phyloP scores from a whole-genome alignment of 805 yeast species.

The Ascoidea asiatica region DNA sequence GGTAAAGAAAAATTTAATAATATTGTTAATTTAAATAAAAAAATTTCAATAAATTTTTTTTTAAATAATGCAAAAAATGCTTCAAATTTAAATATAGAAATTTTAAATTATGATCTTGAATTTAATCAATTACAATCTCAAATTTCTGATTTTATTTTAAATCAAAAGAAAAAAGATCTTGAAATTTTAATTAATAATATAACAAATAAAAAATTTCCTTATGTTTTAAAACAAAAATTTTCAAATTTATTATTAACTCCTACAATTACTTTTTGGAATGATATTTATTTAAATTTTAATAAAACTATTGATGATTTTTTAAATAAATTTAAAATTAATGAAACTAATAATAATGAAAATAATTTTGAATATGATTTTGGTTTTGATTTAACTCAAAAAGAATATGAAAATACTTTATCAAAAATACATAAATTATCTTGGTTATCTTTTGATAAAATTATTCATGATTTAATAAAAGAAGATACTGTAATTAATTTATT shows the following conservation, averaged over 20 bases:
- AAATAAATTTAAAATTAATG: conserved; percentile 15
- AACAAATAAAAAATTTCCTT: conserved; percentile 29
- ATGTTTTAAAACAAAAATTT: conserved; percentile 35
- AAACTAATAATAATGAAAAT: conserved; percentile 11
- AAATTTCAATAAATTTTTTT: conserved; percentile 16
- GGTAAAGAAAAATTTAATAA: conserved; percentile 8
- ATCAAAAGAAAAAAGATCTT: conserved; percentile 26
- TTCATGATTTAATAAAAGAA: conserved; percentile 49
- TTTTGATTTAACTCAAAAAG: conserved; percentile 38
- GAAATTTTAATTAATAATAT: conserved; percentile 26
- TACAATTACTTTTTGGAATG: conserved; percentile 45
- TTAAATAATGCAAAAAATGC: conserved; percentile 15
- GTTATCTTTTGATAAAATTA: conserved; percentile 42
- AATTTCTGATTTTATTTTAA: conserved; percentile 18
- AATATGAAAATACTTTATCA: conserved; percentile 26
- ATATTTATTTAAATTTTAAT: conserved; percentile 30
- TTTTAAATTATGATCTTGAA: conserved; percentile 20
- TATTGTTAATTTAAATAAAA: conserved; percentile 1
- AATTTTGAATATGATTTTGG: conserved; percentile 39
- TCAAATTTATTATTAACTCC: conserved; percentile 37
- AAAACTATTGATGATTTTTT: conserved; percentile 18
- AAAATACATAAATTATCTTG: conserved; percentile 46
- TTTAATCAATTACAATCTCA: conserved; percentile 19
- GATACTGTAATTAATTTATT: conserved; percentile 54
- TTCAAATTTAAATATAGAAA: conserved; percentile 8